Base-by-base conservation (phyloP, 805 yeast species). In the Suhomyces emberorum region DNA sequence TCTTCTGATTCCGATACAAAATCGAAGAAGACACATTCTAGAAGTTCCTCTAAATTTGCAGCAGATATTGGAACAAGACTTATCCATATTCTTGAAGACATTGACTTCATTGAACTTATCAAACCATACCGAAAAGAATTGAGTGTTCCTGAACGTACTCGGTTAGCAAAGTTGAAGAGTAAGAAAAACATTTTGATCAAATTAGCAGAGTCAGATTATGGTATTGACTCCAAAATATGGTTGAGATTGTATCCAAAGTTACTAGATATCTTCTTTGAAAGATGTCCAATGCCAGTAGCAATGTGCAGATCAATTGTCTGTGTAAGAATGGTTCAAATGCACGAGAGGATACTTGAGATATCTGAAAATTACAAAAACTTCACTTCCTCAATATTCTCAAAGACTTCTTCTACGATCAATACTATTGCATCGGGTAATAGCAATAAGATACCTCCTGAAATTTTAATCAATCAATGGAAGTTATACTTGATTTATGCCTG, bases 211-310 rank as follows among this genome's bases (percentile, higher is more conserved):
- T 84, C 95, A 2, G 95, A 84, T 40, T 85, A 89, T 52, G 97
- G 98, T 1, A 89, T 93, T 7, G 98, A 93, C 61, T 81, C 95
- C 1, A 95, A 98, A 0, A 65, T 93, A n/a, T 93, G 98, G 98
- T 83, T 91, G 50, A 75, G 95, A 42, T 74, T 83, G 1, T 88
- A 85, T 49, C 97, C 97, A 2, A 75, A 74, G 24, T 63, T 93
- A 2, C 61, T 93, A 28, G 79, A 74, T 22, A 69, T 78, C 1
- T 78, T 93, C 41, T 88, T 86, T 42, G 85, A 79, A 41, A 73
- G 72, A 32, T 88, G 95, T 51, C 98, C 98, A 0, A 81, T 91
- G 54, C 91, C 96, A 0, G 88, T 91, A 59, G 98, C 98, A 0
- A 67, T 93, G 38, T 88, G 96, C 44, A 76, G 99, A 7, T 83